Conservation (phyloP, 2,329 filamentous ascomycete genomes). For the Trichoderma asperellum region DNA sequence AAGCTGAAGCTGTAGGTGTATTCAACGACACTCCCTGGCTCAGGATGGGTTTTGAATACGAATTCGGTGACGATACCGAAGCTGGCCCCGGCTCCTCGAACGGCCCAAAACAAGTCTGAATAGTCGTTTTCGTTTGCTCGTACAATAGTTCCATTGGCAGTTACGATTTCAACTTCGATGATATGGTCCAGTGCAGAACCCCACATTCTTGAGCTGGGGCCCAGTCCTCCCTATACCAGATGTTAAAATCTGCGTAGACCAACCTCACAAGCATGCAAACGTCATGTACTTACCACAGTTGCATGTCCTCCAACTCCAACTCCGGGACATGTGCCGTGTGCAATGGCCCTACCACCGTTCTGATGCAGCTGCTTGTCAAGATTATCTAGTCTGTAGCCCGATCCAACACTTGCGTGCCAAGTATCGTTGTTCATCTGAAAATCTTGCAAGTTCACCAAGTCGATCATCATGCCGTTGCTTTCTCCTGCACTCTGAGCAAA, state of each 20-base stretch:
- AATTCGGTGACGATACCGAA: slow-evolving; percentile 64
- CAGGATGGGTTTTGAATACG: slow-evolving; percentile 58
- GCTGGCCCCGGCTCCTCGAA: slow-evolving; percentile 60
- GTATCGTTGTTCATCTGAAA: slow-evolving; percentile 57
- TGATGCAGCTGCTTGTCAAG: slow-evolving; percentile 55
- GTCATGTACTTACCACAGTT: slow-evolving; percentile 52
- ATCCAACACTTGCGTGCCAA: slow-evolving; percentile 59
- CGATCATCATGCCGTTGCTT: slow-evolving; percentile 49
- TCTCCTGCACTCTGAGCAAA: slow-evolving; percentile 54
- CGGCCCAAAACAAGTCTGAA: slow-evolving; percentile 58
- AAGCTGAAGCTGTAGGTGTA: slow-evolving; percentile 61
- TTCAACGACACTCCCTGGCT: slow-evolving; percentile 59
- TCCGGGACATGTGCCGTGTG: slow-evolving; percentile 63
- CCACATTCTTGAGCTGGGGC: slow-evolving; percentile 63
- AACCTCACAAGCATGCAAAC: background rate
- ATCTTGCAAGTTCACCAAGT: slow-evolving; percentile 56
- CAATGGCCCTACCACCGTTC: slow-evolving; percentile 59
- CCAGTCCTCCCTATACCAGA: slow-evolving; percentile 55
- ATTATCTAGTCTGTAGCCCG: slow-evolving; percentile 56
- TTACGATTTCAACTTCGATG: slow-evolving; percentile 59
- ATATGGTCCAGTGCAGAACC: slow-evolving; percentile 60
- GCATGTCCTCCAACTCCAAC: slow-evolving; percentile 64
- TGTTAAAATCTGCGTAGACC: slow-evolving; percentile 3
- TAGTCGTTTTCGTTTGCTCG: slow-evolving; percentile 53
- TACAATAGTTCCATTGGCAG: slow-evolving; percentile 56